Conservation (phyloP, 495 filamentous ascomycete species). For the Trichoderma asperelloides region DNA sequence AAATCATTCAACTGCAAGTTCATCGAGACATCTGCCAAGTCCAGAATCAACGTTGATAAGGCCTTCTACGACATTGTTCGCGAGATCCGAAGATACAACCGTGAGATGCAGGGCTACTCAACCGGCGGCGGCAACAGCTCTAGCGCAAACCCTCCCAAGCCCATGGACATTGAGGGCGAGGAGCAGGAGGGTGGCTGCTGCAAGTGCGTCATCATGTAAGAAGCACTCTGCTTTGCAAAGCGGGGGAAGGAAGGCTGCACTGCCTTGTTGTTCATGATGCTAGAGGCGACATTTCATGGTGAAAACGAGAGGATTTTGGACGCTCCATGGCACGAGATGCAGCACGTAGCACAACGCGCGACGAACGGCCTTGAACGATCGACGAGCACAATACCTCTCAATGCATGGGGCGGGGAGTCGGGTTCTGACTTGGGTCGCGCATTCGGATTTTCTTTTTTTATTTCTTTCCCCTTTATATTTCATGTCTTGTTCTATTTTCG, state of each 20-base stretch:
- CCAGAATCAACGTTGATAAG: constrained; percentile 94
- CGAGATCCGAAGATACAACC: constrained; percentile 95
- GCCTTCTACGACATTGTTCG: constrained; percentile 97
- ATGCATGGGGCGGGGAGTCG: constrained; percentile 12
- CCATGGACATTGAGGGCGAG: constrained; percentile 70
- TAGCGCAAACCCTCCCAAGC: constrained; percentile 51
- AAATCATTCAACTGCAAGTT: constrained; percentile 89
- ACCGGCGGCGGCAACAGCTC: constrained; percentile 53
- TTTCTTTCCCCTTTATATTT: not conserved
- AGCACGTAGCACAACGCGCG: not conserved
- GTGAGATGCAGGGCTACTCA: constrained; percentile 83
- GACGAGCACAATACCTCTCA: constrained; percentile 10
- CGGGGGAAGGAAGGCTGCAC: constrained; percentile 4
- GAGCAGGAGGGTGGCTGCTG: constrained; percentile 73
- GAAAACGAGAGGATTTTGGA: not conserved
- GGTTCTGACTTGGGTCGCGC: constrained; percentile 11
- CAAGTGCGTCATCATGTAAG: constrained; percentile 87
- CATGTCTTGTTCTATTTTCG: constrained; percentile 1
- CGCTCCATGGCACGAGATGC: not conserved
- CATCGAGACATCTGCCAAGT: constrained; percentile 98
- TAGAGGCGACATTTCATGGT: constrained; percentile 7
- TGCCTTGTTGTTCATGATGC: constrained; percentile 1
- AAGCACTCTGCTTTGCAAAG: constrained; percentile 8
- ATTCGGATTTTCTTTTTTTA: not conserved
- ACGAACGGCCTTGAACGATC: constrained; percentile 7